Evolutionary conservation across 225 moss, liverwort and hornwort genomes (phyloP).

Genomic region (Anthoceros angustus): DNA sequence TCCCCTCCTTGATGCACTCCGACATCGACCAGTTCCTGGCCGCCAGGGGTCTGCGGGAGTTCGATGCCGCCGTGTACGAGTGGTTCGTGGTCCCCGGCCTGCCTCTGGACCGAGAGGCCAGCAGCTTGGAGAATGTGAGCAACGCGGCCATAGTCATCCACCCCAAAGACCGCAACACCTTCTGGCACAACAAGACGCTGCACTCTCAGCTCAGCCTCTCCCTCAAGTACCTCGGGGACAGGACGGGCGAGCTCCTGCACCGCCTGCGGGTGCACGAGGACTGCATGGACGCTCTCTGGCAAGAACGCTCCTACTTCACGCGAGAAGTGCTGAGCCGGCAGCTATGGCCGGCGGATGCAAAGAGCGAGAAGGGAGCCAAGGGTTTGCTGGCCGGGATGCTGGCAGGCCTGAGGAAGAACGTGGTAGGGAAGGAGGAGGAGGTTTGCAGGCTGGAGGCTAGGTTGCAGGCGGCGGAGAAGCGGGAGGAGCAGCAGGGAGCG

Average conservation of each 20-base stretch:
- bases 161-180: neutral
- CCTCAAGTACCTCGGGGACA: neutral
- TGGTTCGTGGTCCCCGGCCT: neutral
- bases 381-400: neutral
- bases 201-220: neutral
- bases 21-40: neutral
- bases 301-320: neutral
- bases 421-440: neutral
- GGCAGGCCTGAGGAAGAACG: neutral
- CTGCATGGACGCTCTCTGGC: conserved; percentile 1
- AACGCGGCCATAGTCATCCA: neutral
- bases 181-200: conserved; percentile 3
- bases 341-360: neutral
- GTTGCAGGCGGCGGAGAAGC: conserved; percentile 2
- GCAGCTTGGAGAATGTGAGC: neutral
- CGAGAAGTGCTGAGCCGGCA: neutral
- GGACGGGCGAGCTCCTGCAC: neutral
- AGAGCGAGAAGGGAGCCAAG: conserved; percentile 1
- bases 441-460: neutral
- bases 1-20: neutral
- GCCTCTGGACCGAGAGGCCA: neutral
- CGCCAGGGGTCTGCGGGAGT: neutral
- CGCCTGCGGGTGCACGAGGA: neutral
- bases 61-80: neutral
- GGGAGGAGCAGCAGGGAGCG: neutral